Base-by-base conservation (phyloP, 768 basidiomycete genomes). In the Sutorius australiensis region DNA sequence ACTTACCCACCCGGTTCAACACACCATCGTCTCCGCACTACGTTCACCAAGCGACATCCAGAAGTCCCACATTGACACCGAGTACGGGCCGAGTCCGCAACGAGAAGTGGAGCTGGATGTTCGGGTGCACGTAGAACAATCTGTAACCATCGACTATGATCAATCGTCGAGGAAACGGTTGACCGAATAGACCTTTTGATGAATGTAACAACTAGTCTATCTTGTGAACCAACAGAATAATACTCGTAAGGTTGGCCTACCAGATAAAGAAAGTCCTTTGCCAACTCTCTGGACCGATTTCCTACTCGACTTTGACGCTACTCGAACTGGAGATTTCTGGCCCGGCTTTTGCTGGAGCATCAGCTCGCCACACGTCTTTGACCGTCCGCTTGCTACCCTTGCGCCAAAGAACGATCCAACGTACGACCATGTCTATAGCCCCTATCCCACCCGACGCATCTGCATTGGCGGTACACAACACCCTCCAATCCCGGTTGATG, bases 101-200 rank as follows among this genome's bases (percentile, higher is more conserved):
- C 54, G 47, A 13, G 68, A 66, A 3, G 0, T 67, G 55, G 68
- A 72, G 17, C 30, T 69, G 24, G 64, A 70, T 33, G 60, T 72
- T 24, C 67, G 50, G 43, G 70, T 69, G 46, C 53, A 66, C 24
- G 62, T 70, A 3, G 70, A 72, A 27, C 66, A 55, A 24, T 59
- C 62, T 6, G 61, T 69, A 31, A 64, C 49, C 7, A 56, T 69
- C 12, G 68, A 70, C 34, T 70, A 62, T 27, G 59, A 54, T 37
- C 53, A 57, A 24, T 54, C 60, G n/a, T 71, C 56, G 28, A 63
- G 46, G 2, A 55, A 44, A 38, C 45, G 54, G 24, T 41, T 64
- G 43, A 53, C 46, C 40, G 50, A 49, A 36, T 48, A 39, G 51
- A 14, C 43, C 49, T 50, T 50, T 50, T 46, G 44, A 49, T 57